Base-by-base conservation (phyloP, 768 basidiomycete species). In the Lactarius deliciosus region DNA sequence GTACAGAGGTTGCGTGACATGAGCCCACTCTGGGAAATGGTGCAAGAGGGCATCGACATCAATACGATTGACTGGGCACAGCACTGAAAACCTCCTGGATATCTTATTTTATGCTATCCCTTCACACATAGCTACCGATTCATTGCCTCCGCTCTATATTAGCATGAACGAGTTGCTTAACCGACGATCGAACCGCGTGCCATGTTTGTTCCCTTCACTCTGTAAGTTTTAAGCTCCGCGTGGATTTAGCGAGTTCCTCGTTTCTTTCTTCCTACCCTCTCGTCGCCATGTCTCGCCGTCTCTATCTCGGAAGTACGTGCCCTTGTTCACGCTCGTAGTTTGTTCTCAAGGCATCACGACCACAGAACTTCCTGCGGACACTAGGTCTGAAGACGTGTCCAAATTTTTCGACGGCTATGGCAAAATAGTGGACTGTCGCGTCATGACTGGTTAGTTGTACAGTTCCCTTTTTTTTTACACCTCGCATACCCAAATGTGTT, bases 21-120 rank as follows among this genome's bases (percentile, higher is more conserved):
- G 93, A 96, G 94, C 74, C 97, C 97, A 40, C 78, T 99, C 62
- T 99, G 96, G 96, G 97, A 99, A 80, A 98, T 99, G 96, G 96
- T 98, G 18, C 94, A 97, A 78, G 97, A 98, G 75, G 96, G 96
- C 53, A 96, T 98, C 66, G 97, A 99, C 76, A 85, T 98, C 72
- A 94, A 88, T 74, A 83, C 90, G 20, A 99, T 98, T 75, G 85
- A 98, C 78, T 98, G 96, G 96, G 90, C 92, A 56, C 92, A 85
- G 75, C 82, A 83, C 70, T 84, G 76, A 79, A 43, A 38, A 38
- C 3, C 36, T 15, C 38, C n/a, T 1, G n/a, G 13, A 38, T 30
- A 25, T 56, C 7, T 66, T 47, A 38, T 38, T 11, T 38, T 38
- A 38, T 22, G 58, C 22, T 47, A 45, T 41, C 15, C 32, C 22